These are phyloP conservation scores for Acrodontium crateriforme DNA, from an alignment of 2,329 filamentous ascomycete species.

Conservation along the genomic window DNA sequence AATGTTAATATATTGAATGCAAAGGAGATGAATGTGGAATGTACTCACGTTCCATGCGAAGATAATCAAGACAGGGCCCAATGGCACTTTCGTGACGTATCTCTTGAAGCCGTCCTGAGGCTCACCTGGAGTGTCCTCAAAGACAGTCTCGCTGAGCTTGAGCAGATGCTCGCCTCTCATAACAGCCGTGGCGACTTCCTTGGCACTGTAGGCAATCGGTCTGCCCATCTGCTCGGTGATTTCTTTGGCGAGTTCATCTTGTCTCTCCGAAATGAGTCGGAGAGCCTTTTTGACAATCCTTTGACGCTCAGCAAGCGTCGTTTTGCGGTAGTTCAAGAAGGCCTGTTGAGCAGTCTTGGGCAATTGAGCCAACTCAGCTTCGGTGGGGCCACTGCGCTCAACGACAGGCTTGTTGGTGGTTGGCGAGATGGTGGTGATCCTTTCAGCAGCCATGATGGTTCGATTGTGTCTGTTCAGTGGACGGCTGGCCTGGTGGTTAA, in stretches of 20 bases:
- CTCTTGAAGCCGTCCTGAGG: slow-evolving; percentile 77
- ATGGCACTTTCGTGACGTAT: slow-evolving; percentile 75
- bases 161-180: slow-evolving; percentile 76
- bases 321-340: slow-evolving; percentile 65
- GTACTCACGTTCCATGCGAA: slow-evolving; percentile 88
- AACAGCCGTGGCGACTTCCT: slow-evolving; percentile 73
- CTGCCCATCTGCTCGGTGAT: slow-evolving; percentile 91
- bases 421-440: slow-evolving; percentile 71
- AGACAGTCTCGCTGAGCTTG: slow-evolving; percentile 63
- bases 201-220: slow-evolving; percentile 73
- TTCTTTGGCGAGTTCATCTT: slow-evolving; percentile 71
- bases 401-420: slow-evolving; percentile 75
- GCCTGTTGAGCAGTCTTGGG: slow-evolving; percentile 58
- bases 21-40: slow-evolving; percentile 4
- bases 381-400: slow-evolving; percentile 60
- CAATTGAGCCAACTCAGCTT: slow-evolving; percentile 56
- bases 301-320: slow-evolving; percentile 60
- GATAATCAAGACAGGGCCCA: slow-evolving; percentile 76
- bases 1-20: slow-evolving; percentile 4
- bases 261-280: slow-evolving; percentile 51
- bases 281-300: slow-evolving; percentile 70
- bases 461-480: slow-evolving; percentile 19
- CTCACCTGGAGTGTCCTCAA: slow-evolving; percentile 72
- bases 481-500: slow-evolving; percentile 48
- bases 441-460: slow-evolving; percentile 39